These are phyloP conservation scores for Lentithecium fluviatile DNA, from an alignment of 495 filamentous ascomycete species.

Conservation along the genomic window DNA sequence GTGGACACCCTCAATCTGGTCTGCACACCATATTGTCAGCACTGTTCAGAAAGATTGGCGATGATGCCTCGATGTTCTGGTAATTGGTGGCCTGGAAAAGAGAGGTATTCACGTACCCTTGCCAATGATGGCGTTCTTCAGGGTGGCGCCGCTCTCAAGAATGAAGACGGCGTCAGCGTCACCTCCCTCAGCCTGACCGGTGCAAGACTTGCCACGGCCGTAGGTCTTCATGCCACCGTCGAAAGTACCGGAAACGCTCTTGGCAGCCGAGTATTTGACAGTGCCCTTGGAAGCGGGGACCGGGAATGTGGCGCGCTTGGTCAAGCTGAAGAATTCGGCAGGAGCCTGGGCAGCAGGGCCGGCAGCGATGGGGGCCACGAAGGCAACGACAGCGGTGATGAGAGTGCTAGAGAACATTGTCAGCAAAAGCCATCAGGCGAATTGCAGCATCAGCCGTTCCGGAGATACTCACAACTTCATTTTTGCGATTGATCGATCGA, in stretches of 20 bases:
- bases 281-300: conserved; percentile 27
- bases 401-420: too few species aligned
- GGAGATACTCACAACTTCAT: too few species aligned
- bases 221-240: conserved; percentile 46
- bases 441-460: too few species aligned
- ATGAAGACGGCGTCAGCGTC: conserved; percentile 46
- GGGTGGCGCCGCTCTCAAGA: conserved; percentile 45
- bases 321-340: conserved; percentile 4
- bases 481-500: too few species aligned
- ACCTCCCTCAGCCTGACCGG: conserved; percentile 42
- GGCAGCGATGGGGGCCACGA: conserved; percentile 15
- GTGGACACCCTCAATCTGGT: conserved; percentile 51
- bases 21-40: conserved; percentile 8
- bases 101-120: too few species aligned
- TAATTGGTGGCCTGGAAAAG: too few species aligned
- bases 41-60: too few species aligned
- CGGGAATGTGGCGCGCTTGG: conserved; percentile 18
- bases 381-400: conserved; percentile 6
- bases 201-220: conserved; percentile 43
- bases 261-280: conserved; percentile 11
- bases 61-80: too few species aligned
- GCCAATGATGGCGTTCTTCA: conserved; percentile 50
- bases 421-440: too few species aligned
- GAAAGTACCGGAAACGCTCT: conserved; percentile 31
- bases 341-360: not conserved